phyloP scores from a whole-genome alignment of 2,329 filamentous ascomycete species.

The Pseudocercospora eumusae region DNA sequence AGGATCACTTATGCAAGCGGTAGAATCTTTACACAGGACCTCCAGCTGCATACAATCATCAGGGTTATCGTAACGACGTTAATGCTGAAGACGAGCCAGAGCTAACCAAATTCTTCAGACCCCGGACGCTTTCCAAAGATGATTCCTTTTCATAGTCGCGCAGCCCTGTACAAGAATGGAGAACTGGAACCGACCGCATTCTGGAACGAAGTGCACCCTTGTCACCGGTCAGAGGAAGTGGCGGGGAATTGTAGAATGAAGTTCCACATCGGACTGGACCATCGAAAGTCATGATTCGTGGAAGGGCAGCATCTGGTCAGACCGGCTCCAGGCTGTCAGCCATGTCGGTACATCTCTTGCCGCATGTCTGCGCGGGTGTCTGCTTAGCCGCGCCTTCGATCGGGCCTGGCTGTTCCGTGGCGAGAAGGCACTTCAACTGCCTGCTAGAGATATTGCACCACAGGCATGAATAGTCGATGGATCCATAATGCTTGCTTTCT shows the following conservation, averaged over 20 bases:
- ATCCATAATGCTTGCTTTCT: conserved; percentile 1
- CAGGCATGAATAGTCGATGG: conserved; percentile 2
- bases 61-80: too few species aligned
- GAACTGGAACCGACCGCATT: neutral
- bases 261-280: neutral
- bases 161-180: conserved; percentile 6
- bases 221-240: neutral
- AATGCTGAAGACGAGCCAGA: too few species aligned
- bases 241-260: neutral
- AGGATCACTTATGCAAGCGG: neutral
- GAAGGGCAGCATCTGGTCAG: conserved; percentile 8
- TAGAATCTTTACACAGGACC: neutral
- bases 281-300: neutral
- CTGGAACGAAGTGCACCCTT: neutral
- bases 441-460: neutral
- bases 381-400: conserved; percentile 5
- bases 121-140: neutral
- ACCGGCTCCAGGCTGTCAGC: conserved; percentile 17
- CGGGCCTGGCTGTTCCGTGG: conserved; percentile 1
- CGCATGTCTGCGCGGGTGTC: conserved; percentile 11
- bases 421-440: neutral
- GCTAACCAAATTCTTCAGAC: too few species aligned
- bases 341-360: conserved; percentile 13
- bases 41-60: too few species aligned
- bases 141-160: conserved; percentile 6